A percentile compares a stretch with the other conserved stretches of the same genome.
Conservation (phyloP, 225 moss, liverwort and hornwort species). For the Asterella californica region DNA sequence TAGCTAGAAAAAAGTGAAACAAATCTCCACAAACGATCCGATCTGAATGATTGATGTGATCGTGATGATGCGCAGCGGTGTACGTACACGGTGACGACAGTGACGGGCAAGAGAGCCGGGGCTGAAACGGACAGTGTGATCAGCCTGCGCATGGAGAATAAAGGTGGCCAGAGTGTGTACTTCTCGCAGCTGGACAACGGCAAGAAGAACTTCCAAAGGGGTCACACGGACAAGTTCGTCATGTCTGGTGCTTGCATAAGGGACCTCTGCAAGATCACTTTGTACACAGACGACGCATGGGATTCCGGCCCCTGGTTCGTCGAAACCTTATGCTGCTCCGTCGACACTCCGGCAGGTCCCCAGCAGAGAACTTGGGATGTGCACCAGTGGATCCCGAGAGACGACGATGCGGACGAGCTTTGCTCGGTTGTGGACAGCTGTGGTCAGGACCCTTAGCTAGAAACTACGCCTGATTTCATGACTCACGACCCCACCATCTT, state of each 20-base stretch:
- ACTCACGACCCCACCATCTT: no score
- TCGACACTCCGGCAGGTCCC: not conserved
- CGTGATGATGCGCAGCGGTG: slow-evolving; percentile 4
- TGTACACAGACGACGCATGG: slow-evolving; percentile 33
- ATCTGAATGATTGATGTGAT: not conserved
- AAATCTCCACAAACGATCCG: not conserved
- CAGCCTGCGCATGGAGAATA: slow-evolving; percentile 23
- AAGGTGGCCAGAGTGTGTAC: slow-evolving; percentile 2
- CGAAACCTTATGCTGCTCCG: slow-evolving; percentile 22
- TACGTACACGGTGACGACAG: slow-evolving; percentile 22
- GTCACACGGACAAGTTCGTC: slow-evolving; percentile 28
- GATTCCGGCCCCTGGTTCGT: slow-evolving; percentile 31
- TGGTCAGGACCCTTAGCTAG: not conserved
- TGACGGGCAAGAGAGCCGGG: slow-evolving; percentile 23
- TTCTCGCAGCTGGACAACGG: slow-evolving; percentile 28
- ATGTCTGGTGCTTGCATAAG: slow-evolving; percentile 16
- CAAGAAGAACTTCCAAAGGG: slow-evolving; percentile 26
- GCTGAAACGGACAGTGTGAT: slow-evolving; percentile 24
- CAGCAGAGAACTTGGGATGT: slow-evolving; percentile 15
- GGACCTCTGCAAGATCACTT: slow-evolving; percentile 24
- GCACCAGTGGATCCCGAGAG: slow-evolving; percentile 29
- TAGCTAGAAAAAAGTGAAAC: no score
- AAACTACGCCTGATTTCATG: not conserved
- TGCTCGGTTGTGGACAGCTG: slow-evolving; percentile 24
- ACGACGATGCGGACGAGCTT: slow-evolving; percentile 13